These are phyloP conservation scores for Vanrija sp. DNA, from an alignment of 1,284 basidiomycete genomes.

Conservation along the genomic window DNA sequence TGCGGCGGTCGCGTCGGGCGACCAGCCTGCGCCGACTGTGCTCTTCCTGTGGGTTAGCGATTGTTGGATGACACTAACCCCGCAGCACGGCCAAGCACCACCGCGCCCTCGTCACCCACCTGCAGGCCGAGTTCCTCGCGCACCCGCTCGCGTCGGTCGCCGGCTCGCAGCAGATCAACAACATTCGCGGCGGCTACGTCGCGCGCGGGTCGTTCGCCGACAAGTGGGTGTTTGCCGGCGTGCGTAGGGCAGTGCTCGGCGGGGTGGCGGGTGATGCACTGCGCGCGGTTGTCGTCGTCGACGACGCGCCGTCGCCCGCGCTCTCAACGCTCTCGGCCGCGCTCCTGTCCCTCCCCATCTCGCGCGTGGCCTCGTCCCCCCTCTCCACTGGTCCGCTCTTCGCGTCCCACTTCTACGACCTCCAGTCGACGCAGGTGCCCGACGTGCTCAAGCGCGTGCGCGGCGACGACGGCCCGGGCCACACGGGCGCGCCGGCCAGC, in stretches of 20 bases:
- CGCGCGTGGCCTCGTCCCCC: conserved; percentile 28
- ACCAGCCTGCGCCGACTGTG: conserved; percentile 32
- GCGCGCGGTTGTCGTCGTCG: conserved; percentile 36
- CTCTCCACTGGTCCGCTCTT: conserved; percentile 38
- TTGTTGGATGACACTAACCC: no score
- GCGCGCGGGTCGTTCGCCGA: conserved; percentile 31
- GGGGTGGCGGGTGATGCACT: conserved; percentile 29
- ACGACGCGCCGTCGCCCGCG: conserved; percentile 29
- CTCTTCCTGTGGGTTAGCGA: conserved; percentile 35
- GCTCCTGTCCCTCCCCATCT: conserved; percentile 39
- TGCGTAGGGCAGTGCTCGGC: conserved; percentile 23
- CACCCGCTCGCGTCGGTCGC: conserved; percentile 31
- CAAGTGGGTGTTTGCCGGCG: conserved; percentile 25
- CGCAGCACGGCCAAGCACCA: conserved; percentile 28
- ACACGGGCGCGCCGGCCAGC: conserved; percentile 40
- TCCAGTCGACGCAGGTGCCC: conserved; percentile 29
- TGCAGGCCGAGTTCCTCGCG: conserved; percentile 20
- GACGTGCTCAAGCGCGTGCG: conserved; percentile 15
- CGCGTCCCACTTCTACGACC: conserved; percentile 40
- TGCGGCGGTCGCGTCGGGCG: conserved; percentile 12
- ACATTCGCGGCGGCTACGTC: conserved; percentile 34
- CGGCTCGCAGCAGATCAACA: conserved; percentile 30
- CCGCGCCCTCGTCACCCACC: conserved; percentile 21
- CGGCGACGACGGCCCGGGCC: conserved; percentile 12
- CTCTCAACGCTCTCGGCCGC: conserved; percentile 29